Evolutionary conservation across 345 rosid genomes (phyloP), one percentile per base, ranked within the genome.

Genomic region (Citrus mangshanensis): DNA sequence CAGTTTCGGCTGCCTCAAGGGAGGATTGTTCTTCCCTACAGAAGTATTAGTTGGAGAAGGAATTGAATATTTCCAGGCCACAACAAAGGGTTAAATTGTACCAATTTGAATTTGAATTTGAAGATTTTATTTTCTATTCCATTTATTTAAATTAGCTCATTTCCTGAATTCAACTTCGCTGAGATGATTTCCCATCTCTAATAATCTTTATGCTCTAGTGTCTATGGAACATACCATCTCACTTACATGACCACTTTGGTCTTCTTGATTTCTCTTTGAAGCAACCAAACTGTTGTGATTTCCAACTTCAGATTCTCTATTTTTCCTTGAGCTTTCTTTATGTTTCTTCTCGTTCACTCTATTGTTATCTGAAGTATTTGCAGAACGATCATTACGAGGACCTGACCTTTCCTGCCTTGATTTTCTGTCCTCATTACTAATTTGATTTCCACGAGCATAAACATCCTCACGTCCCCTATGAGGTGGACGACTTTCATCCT

Each of bases 191-290:
- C 72, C 46, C 40, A 40, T 58, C 58, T 19, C 58, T 60, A 69
- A 40, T 72, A 77, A 80, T 42, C 72, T 75, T 80, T 74, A 77
- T 74, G 70, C 62, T 81, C 76, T 79, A 24, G 71, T 79, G 81
- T 79, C 76, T 74, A 79, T 81, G 75, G 79, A 82, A 87, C 93
- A 87, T 94, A 96, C 99, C 93, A 83, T 88, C 82, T 91, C 88
- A 81, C 86, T 83, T 74, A 78, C 72, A 75, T 73, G 89, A 85
- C 89, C 90, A 86, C 86, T 87, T 84, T 82, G 91, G 82, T 89
- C 97, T 66, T 87, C 96, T 85, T 86, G 91, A 83, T 82, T 88
- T 88, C 88, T 89, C 91, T 82, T 91, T 74, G 91, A 79, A 68
- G 90, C 65, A 34, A 67, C 83, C 27, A 58, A 75, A 67, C 90